Conservation (phyloP, 192 early-diverging fungal species). For the Podila epigama region DNA sequence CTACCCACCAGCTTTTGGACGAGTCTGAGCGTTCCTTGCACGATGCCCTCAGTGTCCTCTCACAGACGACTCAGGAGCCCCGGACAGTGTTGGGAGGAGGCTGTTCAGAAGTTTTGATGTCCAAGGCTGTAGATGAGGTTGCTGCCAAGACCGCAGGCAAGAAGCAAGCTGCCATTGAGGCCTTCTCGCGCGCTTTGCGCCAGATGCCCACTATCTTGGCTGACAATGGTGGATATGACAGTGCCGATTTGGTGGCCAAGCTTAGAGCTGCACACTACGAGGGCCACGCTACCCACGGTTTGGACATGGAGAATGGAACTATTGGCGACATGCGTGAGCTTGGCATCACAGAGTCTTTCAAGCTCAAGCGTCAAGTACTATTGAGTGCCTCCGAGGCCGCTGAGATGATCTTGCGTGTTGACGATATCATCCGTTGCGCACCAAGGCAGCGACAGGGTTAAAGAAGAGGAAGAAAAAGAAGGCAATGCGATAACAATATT, state of each 20-base stretch:
- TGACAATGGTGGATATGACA: constrained; percentile 97
- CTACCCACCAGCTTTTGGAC: constrained; percentile 93
- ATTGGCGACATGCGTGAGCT: constrained; percentile 83
- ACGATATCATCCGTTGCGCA: constrained; percentile 96
- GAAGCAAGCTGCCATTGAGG: constrained; percentile 93
- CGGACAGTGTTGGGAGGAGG: constrained; percentile 95
- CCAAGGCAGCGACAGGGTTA: constrained; percentile 52
- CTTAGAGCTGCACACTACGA: constrained; percentile 95
- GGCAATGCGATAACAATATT: neutral
- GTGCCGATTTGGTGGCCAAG: constrained; percentile 89
- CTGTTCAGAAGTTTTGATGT: constrained; percentile 98
- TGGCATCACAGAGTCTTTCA: constrained; percentile 97
- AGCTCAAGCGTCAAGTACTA: constrained; percentile 94
- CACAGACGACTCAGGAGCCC: constrained; percentile 94
- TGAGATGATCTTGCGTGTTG: constrained; percentile 97
- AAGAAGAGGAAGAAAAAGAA: neutral
- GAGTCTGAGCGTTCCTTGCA: constrained; percentile 98
- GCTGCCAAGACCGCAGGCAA: constrained; percentile 94
- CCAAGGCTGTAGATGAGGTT: constrained; percentile 93
- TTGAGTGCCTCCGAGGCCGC: constrained; percentile 94
- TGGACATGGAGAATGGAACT: constrained; percentile 88
- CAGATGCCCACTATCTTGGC: constrained; percentile 98
- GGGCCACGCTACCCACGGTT: constrained; percentile 75
- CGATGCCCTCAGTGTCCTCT: constrained; percentile 94
- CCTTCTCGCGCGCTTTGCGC: constrained; percentile 93